Percentiles rank a stretch among this genome's conserved stretches.
phyloP scores from a whole-genome alignment of 345 rosid genomes.

The Camelina hispida region DNA sequence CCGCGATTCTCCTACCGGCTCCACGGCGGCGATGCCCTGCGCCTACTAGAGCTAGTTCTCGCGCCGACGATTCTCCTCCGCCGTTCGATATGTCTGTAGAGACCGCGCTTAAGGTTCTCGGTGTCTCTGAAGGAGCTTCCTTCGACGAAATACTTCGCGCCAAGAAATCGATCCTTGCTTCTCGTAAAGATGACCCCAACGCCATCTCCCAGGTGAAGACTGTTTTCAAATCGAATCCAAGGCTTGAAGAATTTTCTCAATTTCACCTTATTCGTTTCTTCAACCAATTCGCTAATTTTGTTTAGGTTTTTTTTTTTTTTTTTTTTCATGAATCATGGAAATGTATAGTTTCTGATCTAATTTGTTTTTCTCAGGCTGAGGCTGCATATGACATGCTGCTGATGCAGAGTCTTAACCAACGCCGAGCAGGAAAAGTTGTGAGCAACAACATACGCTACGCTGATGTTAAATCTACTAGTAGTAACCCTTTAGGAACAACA shows the following conservation, averaged over 20 bases:
- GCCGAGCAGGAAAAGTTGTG: constrained; percentile 85
- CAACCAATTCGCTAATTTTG: constrained; percentile 9
- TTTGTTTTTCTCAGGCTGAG: constrained; percentile 62
- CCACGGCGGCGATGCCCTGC: constrained; percentile 49
- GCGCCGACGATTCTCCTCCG: constrained; percentile 93
- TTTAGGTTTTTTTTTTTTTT: not conserved
- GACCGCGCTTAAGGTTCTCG: constrained; percentile 90
- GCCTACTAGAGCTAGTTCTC: constrained; percentile 60
- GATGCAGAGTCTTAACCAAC: constrained; percentile 90
- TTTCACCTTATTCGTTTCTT: not conserved
- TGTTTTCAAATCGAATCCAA: not conserved
- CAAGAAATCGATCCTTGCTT: constrained; percentile 74
- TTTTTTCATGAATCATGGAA: constrained; percentile 6
- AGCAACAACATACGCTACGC: constrained; percentile 81
- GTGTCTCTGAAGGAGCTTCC: constrained; percentile 83
- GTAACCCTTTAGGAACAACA: constrained; percentile 49
- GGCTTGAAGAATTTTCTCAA: not conserved
- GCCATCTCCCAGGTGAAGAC: constrained; percentile 75
- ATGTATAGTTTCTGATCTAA: not conserved
- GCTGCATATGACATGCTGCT: constrained; percentile 98
- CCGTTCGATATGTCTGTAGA: constrained; percentile 96
- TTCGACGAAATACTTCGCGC: constrained; percentile 97
- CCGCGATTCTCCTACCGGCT: constrained; percentile 33
- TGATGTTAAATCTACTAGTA: constrained; percentile 73
- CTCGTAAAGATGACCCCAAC: constrained; percentile 78